Evolutionary conservation across 176 grass and related monocot genomes (phyloP), one percentile per base, ranked within the genome.

Genomic region (Oryza officinalis): DNA sequence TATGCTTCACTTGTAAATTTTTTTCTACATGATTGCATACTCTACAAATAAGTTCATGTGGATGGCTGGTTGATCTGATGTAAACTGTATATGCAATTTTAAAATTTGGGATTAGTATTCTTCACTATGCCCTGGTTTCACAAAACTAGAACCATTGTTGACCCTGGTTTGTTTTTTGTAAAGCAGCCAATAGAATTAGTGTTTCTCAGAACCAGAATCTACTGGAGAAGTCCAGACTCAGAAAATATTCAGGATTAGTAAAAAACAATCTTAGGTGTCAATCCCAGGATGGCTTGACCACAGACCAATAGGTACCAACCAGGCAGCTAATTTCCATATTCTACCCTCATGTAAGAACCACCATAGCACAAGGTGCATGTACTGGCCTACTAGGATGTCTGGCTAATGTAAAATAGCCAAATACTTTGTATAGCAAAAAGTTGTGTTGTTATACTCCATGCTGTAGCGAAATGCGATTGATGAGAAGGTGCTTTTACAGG

Each of bases 121-220:
- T 57, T 57, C 18, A 57, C 15, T 8, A 74, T 76, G 54, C 37
- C 11, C 6, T 45, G 13, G 49, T 38, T 73, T 43, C 69, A 73
- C 76, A 83, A 80, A 81, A 69, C 28, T 20, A 88, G 64, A 87
- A 68, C 31, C 43, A 78, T 71, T 30, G 5, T 61, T 27, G 45
- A 27, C 27, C 25, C 30, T 47, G 22, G 2, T 63, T 61, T 71
- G 22, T 40, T 85, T 75, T 27, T 69, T 4, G 22, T 18, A 41
- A 71, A 63, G 74, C 6, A 22, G 35, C 27, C 35, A 61, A 13
- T 78, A 70, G 22, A 71, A 77, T 37, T 52, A 13, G n/a, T n/a
- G 35, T 84, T n/a, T 44, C 26, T 27, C 25, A 76, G n/a, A 79
- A 45, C 27, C 17, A 76, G n/a, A 79, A 45, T 67, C 44, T 32